phyloP scores from a whole-genome alignment of 1,284 basidiomycete genomes.

The Boletus austroedulis region DNA sequence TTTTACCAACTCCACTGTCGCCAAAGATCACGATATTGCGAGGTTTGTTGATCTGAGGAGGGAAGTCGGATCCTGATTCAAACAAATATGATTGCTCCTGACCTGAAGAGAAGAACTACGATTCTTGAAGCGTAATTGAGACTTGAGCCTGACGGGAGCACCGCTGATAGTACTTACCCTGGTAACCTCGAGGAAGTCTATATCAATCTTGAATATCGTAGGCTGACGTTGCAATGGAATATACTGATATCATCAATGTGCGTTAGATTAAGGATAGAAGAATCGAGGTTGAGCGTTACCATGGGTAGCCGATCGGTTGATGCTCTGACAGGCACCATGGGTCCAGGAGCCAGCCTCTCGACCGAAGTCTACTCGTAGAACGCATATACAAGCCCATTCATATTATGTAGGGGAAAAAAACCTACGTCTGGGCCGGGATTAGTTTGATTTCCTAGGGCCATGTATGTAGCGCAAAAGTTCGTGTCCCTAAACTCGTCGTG shows the following conservation, averaged over 20 bases:
- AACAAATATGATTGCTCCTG: background rate
- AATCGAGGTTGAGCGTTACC: conserved; percentile 9
- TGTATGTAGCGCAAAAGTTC: conserved; percentile 2
- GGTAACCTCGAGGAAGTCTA: background rate
- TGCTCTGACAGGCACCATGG: background rate
- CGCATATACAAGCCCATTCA: background rate
- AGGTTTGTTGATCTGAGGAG: conserved; percentile 1
- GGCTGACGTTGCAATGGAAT: conserved; percentile 2
- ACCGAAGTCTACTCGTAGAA: conserved; percentile 9
- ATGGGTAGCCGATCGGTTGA: background rate
- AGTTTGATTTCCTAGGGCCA: background rate
- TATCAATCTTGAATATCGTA: conserved; percentile 14
- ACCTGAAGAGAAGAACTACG: conserved; percentile 12
- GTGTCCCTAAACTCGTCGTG: background rate
- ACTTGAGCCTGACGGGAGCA: background rate
- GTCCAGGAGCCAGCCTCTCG: background rate
- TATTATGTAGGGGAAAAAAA: background rate
- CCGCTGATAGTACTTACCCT: conserved; percentile 10
- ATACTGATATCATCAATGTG: conserved; percentile 2
- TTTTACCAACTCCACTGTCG: conserved; percentile 37
- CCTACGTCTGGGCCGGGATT: conserved; percentile 13
- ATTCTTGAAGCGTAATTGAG: conserved; percentile 2
- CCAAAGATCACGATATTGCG: conserved; percentile 33
- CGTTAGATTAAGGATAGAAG: conserved; percentile 3
- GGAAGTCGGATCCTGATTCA: background rate